Evolutionary conservation across 2,329 filamentous ascomycete genomes (phyloP).

Genomic region (Epicoccum nigrum): DNA sequence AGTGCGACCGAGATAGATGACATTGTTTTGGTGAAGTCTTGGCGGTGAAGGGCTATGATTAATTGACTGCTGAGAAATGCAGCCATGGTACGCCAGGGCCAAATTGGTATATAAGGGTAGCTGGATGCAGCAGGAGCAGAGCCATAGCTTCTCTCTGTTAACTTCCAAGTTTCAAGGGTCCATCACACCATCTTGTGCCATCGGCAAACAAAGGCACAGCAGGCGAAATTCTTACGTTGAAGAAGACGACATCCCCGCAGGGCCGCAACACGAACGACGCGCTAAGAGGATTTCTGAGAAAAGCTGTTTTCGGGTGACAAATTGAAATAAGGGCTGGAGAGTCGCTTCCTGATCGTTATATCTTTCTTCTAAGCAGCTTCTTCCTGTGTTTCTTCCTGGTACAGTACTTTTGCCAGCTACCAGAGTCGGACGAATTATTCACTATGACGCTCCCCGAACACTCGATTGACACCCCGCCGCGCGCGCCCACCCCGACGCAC

Average conservation of each 20-base stretch:
- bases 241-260: constrained; percentile 20
- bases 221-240: constrained; percentile 8
- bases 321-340: constrained; percentile 16
- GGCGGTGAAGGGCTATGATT: constrained; percentile 19
- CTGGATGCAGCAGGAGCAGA: constrained; percentile 4
- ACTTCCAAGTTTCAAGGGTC: constrained; percentile 1
- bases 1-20: constrained; percentile 17
- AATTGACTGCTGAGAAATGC: constrained; percentile 37
- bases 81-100: constrained; percentile 9
- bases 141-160: background rate
- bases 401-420: too few relatives aligned
- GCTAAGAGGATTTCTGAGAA: constrained; percentile 21
- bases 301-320: constrained; percentile 19
- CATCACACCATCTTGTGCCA: constrained; percentile 29
- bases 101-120: constrained; percentile 17
- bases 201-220: constrained; percentile 29
- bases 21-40: constrained; percentile 11
- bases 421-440: background rate
- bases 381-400: background rate
- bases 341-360: constrained; percentile 4
- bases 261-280: constrained; percentile 7
- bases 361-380: constrained; percentile 2
- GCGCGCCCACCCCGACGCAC: constrained; percentile 74
- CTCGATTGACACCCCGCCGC: constrained; percentile 74
- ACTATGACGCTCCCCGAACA: constrained; percentile 54